Evolutionary conservation across 202 grass and related monocot species (phyloP).

Genomic region (Saccharum hybrid): DNA sequence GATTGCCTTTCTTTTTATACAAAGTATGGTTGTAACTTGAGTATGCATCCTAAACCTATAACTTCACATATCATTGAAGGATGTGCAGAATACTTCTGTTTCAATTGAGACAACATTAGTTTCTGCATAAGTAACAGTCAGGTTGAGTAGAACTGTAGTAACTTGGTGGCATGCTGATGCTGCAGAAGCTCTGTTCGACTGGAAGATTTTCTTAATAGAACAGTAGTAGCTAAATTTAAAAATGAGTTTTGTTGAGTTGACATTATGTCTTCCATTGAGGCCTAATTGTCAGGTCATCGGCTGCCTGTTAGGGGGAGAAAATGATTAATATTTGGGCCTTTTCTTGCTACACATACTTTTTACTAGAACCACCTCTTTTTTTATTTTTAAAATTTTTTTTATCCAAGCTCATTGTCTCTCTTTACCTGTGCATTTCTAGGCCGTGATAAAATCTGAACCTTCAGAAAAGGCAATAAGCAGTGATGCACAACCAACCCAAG

Average conservation of each 20-base stretch:
- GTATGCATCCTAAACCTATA: neutral
- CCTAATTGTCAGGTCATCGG: neutral
- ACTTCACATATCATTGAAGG: neutral
- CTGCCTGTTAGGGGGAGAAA: neutral
- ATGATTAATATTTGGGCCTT: neutral
- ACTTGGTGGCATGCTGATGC: neutral
- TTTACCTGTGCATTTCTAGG: constrained; percentile 50
- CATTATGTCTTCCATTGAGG: neutral
- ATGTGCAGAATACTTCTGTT: constrained; percentile 9
- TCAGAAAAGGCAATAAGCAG: constrained; percentile 46
- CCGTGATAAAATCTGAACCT: constrained; percentile 60
- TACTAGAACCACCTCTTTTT: neutral
- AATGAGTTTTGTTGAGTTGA: constrained; percentile 19
- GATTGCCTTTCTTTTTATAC: too few species aligned
- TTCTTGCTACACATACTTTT: neutral
- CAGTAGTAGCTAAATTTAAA: neutral
- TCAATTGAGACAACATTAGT: neutral
- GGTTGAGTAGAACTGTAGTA: neutral
- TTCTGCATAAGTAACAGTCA: neutral
- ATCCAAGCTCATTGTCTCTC: neutral
- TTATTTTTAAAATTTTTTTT: neutral
- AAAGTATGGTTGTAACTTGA: too few species aligned
- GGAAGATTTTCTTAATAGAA: neutral
- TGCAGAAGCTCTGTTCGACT: neutral
- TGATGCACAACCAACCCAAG: constrained; percentile 66